Evolutionary conservation across 2,329 filamentous ascomycete species (phyloP), one percentile per base, ranked within the genome.

Genomic region (Trichoderma gracile): DNA sequence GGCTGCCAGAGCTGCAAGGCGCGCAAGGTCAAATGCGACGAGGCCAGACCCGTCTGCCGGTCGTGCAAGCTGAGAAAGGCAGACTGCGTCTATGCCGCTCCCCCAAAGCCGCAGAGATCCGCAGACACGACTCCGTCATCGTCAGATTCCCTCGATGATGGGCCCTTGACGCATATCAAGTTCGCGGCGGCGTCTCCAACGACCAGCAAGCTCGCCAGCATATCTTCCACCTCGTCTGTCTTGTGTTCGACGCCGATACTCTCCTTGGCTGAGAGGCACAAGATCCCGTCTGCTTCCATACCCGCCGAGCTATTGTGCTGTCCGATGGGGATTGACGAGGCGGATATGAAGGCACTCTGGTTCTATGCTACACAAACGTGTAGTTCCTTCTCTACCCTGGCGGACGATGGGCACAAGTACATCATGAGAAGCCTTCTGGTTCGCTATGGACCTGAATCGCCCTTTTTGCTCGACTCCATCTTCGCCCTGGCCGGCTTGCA

Each of bases 11-110:
- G 81, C 69, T 86, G 84, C 77, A 86, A 86, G 73, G 72, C 73
- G 17, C 80, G 84, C 62, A 84, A 83, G 72, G 81, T 84, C 61
- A 85, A 84, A 73, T 85, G 83, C 72, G 80, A 84, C 66, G 83
- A 86, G 70, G 75, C 69, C 5, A 79, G 77, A 30, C 84, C 84
- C 0, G 70, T 75, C 3, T 86, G 84, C 69, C 78, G 78, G 46
- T 76, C 79, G 33, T 86, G 84, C 71, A 77, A 73, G 47, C 71
- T 81, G 65, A 79, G 83, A 64, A 78, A 77, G 63, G 79, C 80
- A 61, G 72, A 74, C 2, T 86, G 84, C 70, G 71, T 80, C 59
- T 86, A 85, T 69, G 10, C 75, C 42, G n/a, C 46, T 19, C 43
- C 58, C 19, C 58, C 33, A 21, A 53, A 50, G 33, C 5, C 47